Evolutionary conservation across 2,329 filamentous ascomycete species (phyloP).

Genomic region (Aspergillus jensenii): DNA sequence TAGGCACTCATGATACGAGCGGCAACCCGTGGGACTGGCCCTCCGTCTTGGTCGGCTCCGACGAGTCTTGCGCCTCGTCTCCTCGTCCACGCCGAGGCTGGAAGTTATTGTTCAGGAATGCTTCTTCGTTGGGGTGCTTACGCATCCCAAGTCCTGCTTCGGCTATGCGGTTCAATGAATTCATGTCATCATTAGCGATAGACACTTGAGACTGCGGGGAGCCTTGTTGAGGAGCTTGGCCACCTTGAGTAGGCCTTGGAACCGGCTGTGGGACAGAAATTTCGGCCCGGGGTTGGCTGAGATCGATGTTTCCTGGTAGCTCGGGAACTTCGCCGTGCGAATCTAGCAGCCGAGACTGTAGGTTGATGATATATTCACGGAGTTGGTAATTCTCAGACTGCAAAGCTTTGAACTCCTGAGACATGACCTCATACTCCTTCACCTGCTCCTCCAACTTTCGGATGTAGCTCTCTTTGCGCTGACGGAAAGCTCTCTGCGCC

Average conservation of each 20-base stretch:
- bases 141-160: constrained; percentile 45
- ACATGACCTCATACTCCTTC: constrained; percentile 73
- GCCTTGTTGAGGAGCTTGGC: constrained; percentile 28
- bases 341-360: constrained; percentile 84
- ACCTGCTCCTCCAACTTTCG: constrained; percentile 96
- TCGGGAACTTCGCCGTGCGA: constrained; percentile 80
- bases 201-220: constrained; percentile 27
- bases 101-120: constrained; percentile 34
- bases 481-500: constrained; percentile 83
- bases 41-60: constrained; percentile 30
- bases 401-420: constrained; percentile 74
- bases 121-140: constrained; percentile 42
- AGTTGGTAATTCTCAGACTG: constrained; percentile 88
- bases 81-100: constrained; percentile 31
- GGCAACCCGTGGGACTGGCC: constrained; percentile 27
- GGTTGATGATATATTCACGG: constrained; percentile 85
- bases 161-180: constrained; percentile 44
- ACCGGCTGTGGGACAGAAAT: constrained; percentile 30
- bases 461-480: constrained; percentile 97
- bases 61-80: constrained; percentile 31
- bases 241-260: constrained; percentile 20
- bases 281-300: constrained; percentile 55
- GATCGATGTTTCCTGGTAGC: constrained; percentile 75
- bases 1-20: constrained; percentile 19
- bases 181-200: constrained; percentile 38